phyloP scores from a whole-genome alignment of 2,329 filamentous ascomycete species.

The Cryoendolithus antarcticus region DNA sequence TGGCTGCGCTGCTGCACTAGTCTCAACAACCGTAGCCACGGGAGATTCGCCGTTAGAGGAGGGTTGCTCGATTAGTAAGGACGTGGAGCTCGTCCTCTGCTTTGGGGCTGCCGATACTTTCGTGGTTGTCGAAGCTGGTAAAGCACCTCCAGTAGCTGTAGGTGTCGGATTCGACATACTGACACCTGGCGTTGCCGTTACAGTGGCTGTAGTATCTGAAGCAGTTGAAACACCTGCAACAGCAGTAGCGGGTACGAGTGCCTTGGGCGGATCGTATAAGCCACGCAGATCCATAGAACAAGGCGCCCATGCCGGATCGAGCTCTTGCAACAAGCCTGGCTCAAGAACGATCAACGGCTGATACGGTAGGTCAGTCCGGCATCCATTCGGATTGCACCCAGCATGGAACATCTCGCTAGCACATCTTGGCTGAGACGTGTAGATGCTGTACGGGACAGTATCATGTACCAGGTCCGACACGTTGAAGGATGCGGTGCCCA shows the following conservation, averaged over 20 bases:
- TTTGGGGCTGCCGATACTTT: no score
- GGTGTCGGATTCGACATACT: no score
- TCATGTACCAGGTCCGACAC: conserved; percentile 1
- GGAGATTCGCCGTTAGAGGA: no score
- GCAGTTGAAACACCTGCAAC: background rate
- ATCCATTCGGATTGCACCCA: background rate
- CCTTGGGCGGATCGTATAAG: conserved; percentile 1
- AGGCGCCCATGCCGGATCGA: conserved; percentile 1
- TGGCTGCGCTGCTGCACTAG: no score
- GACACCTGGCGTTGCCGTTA: no score
- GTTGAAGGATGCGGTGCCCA: background rate
- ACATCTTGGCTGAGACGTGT: conserved; percentile 1
- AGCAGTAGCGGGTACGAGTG: background rate
- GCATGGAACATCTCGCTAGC: background rate
- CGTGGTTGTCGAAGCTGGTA: no score
- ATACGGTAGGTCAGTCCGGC: background rate
- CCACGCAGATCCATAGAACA: conserved; percentile 1
- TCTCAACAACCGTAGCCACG: no score
- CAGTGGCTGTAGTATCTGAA: no score
- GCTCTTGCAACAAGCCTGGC: background rate
- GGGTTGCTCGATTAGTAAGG: no score
- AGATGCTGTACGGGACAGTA: conserved; percentile 1
- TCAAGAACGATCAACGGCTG: background rate
- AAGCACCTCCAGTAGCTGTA: no score
- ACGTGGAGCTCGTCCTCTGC: no score